These are phyloP conservation scores for Wickerhamomyces alni DNA, from an alignment of 805 yeast genomes.

Conservation along the genomic window DNA sequence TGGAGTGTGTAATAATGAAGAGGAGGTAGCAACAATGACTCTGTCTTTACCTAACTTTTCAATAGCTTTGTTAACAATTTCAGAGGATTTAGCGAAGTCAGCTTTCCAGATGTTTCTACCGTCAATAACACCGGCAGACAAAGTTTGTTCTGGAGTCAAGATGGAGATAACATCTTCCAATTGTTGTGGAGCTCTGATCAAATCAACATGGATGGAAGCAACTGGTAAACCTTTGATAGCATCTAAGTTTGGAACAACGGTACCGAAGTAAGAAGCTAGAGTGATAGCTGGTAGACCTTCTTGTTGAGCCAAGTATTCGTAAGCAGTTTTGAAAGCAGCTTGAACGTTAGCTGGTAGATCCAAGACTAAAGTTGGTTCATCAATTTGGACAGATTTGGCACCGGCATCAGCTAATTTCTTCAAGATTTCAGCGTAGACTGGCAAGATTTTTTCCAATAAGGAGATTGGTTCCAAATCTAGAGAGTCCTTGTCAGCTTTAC, in stretches of 20 bases:
- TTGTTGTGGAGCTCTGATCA: constrained; percentile 94
- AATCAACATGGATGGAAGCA: constrained; percentile 93
- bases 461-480: constrained; percentile 90
- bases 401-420: constrained; percentile 89
- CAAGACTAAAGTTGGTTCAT: constrained; percentile 94
- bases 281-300: constrained; percentile 72
- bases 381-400: constrained; percentile 91
- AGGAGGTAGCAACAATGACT: constrained; percentile 89
- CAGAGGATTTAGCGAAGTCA: constrained; percentile 84
- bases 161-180: constrained; percentile 72
- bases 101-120: constrained; percentile 99
- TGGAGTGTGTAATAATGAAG: constrained; percentile 97
- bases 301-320: constrained; percentile 62
- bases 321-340: constrained; percentile 86
- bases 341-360: constrained; percentile 83
- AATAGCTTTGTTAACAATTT: constrained; percentile 74
- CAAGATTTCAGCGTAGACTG: constrained; percentile 87
- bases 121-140: constrained; percentile 95
- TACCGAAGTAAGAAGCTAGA: constrained; percentile 95
- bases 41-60: constrained; percentile 79
- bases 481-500: constrained; percentile 98
- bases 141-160: constrained; percentile 62
- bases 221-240: constrained; percentile 90
- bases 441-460: constrained; percentile 81
- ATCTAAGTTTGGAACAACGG: constrained; percentile 91